A percentile compares a stretch with the other conserved stretches of the same genome.
phyloP scores from a whole-genome alignment of 108 stramenopile species.

The Nitzschia sp. region DNA sequence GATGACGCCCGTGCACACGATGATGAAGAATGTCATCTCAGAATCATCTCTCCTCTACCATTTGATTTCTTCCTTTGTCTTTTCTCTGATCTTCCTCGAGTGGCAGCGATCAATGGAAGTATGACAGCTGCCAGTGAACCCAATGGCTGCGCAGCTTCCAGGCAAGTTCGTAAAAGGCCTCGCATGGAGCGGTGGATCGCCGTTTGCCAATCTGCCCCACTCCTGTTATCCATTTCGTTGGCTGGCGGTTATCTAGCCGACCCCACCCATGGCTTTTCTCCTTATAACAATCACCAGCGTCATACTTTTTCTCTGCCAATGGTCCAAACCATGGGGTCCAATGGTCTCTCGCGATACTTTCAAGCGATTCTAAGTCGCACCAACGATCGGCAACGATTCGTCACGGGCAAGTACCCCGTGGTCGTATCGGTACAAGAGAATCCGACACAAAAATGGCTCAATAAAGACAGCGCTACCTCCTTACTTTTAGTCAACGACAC shows the following conservation, averaged over 20 bases:
- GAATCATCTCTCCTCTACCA: not conserved
- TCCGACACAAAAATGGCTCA: slow-evolving; percentile 73
- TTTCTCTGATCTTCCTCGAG: not conserved
- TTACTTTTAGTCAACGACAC: slow-evolving; percentile 74
- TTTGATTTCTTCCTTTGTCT: not conserved
- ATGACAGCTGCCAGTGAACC: not conserved
- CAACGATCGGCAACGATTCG: slow-evolving; percentile 67
- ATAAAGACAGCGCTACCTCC: slow-evolving; percentile 27
- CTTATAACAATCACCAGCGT: not conserved
- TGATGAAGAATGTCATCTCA: not conserved
- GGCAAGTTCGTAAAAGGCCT: not conserved
- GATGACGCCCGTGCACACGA: not conserved
- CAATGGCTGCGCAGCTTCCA: not conserved
- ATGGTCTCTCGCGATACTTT: slow-evolving; percentile 57
- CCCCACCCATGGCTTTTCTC: not conserved
- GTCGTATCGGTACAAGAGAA: slow-evolving; percentile 62
- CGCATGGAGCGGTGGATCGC: not conserved
- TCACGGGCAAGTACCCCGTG: slow-evolving; percentile 73
- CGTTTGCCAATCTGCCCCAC: not conserved
- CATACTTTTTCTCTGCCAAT: not conserved
- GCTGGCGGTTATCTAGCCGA: not conserved
- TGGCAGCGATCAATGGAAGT: not conserved
- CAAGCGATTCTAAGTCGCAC: slow-evolving; percentile 63
- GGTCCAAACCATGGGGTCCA: not conserved
- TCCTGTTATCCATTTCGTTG: not conserved